These are phyloP conservation scores for Phytomonas sp. DNA, from an alignment of 208 protist species.

Conservation along the genomic window DNA sequence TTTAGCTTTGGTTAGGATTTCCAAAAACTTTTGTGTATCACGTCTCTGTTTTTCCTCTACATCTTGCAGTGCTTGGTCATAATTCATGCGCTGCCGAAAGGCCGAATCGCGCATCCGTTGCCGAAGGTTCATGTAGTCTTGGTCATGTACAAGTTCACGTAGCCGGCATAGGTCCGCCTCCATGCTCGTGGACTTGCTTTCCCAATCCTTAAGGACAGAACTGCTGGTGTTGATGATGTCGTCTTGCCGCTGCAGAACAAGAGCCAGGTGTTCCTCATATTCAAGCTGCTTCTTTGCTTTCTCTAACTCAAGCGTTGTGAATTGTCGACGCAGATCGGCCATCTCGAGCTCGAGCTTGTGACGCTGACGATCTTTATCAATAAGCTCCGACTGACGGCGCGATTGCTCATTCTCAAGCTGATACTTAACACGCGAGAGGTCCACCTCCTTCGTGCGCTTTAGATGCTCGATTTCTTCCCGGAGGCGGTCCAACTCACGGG, in stretches of 20 bases:
- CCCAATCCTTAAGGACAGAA: constrained; percentile 50
- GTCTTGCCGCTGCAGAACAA: constrained; percentile 52
- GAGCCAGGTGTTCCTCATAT: constrained; percentile 54
- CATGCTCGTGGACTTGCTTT: constrained; percentile 44
- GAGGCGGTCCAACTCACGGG: constrained; percentile 26
- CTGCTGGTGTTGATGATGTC: constrained; percentile 39
- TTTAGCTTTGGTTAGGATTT: constrained; percentile 35
- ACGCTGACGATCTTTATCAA: constrained; percentile 61
- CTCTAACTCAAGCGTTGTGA: constrained; percentile 31
- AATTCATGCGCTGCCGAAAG: constrained; percentile 43
- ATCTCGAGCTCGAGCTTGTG: constrained; percentile 40
- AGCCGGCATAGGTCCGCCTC: constrained; percentile 53
- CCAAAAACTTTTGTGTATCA: constrained; percentile 33
- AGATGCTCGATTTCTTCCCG: constrained; percentile 39
- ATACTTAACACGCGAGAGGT: constrained; percentile 31
- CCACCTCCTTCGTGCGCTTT: constrained; percentile 21
- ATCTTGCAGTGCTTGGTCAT: constrained; percentile 49
- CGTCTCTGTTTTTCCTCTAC: constrained; percentile 52
- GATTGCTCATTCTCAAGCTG: constrained; percentile 36
- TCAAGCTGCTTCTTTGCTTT: constrained; percentile 33
- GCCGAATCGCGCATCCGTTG: constrained; percentile 45
- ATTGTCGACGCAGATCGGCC: constrained; percentile 23
- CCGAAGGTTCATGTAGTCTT: constrained; percentile 64
- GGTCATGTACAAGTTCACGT: constrained; percentile 43
- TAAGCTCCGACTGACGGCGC: constrained; percentile 32